Conservation (phyloP, 148 eudicot genomes). For the Pharnaceum exiguum region DNA sequence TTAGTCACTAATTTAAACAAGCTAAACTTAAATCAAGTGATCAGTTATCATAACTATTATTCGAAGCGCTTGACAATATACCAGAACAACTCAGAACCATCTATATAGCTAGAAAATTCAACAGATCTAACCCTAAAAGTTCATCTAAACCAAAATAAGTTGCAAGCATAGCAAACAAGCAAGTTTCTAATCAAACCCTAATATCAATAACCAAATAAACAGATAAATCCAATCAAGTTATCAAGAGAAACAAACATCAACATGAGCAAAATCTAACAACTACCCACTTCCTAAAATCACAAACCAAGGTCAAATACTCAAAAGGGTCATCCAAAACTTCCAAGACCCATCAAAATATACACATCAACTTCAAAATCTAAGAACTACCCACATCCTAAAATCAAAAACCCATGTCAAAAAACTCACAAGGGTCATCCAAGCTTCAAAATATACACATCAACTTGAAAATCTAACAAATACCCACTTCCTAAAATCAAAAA, state of each 20-base stretch:
- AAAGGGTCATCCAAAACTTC: neutral
- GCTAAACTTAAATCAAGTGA: no score
- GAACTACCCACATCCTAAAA: neutral
- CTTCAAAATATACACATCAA: constrained; percentile 1
- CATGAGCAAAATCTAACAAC: constrained; percentile 2
- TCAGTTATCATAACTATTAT: no score
- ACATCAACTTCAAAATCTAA: no score
- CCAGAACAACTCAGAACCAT: neutral
- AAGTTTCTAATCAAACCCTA: neutral
- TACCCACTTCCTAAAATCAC: constrained; percentile 20
- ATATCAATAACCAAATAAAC: neutral
- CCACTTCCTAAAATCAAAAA: constrained; percentile 18
- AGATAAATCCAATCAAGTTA: constrained; percentile 10
- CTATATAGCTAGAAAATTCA: neutral
- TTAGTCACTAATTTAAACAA: no score
- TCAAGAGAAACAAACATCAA: neutral
- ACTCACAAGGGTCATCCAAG: constrained; percentile 6
- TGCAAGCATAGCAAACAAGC: neutral
- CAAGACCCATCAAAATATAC: constrained; percentile 2
- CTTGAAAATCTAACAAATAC: constrained; percentile 7
- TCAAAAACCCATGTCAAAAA: neutral
- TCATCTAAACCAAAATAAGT: constrained; percentile 12
- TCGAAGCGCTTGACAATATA: no score
- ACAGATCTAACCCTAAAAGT: constrained; percentile 7
- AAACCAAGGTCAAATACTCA: constrained; percentile 6